These are phyloP conservation scores for Jackrogersella minutella DNA, from an alignment of 495 filamentous ascomycete genomes.

Conservation along the genomic window DNA sequence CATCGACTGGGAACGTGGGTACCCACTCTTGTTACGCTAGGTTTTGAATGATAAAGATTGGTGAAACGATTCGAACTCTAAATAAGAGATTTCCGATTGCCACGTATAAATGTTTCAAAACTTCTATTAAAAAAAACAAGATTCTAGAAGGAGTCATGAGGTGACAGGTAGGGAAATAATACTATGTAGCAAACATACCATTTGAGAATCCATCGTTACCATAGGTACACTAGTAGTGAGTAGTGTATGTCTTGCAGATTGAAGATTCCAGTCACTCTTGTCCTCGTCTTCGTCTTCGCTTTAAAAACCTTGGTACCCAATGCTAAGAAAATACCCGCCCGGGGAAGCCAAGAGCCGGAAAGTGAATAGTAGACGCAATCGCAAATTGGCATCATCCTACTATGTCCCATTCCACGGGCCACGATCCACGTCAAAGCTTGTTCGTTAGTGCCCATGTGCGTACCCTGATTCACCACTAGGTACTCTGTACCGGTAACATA, in stretches of 20 bases:
- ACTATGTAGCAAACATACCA: too few species aligned
- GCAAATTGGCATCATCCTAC: neutral
- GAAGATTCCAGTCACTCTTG: too few species aligned
- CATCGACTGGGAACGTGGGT: constrained; percentile 2
- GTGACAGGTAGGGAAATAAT: too few species aligned
- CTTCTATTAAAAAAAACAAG: neutral
- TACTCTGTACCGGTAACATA: too few species aligned
- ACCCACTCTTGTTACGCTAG: constrained; percentile 2
- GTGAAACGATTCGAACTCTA: constrained; percentile 1
- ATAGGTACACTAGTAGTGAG: too few species aligned
- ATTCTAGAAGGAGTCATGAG: constrained; percentile 8
- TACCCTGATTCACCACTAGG: too few species aligned
- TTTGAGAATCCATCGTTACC: too few species aligned
- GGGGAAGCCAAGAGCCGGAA: neutral
- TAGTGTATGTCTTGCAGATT: neutral
- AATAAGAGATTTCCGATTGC: neutral
- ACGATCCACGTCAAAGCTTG: neutral
- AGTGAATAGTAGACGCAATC: neutral
- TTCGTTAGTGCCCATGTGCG: too few species aligned
- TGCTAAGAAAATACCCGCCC: constrained; percentile 4
- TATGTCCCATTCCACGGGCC: neutral
- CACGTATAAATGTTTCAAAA: constrained; percentile 12
- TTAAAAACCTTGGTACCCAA: too few species aligned
- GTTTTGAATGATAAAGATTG: neutral
- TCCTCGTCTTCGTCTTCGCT: too few species aligned